A percentile compares a stretch with the other conserved stretches of the same genome.
Conservation (phyloP, 2,329 filamentous ascomycete genomes). For the Apiospora malaysiana region DNA sequence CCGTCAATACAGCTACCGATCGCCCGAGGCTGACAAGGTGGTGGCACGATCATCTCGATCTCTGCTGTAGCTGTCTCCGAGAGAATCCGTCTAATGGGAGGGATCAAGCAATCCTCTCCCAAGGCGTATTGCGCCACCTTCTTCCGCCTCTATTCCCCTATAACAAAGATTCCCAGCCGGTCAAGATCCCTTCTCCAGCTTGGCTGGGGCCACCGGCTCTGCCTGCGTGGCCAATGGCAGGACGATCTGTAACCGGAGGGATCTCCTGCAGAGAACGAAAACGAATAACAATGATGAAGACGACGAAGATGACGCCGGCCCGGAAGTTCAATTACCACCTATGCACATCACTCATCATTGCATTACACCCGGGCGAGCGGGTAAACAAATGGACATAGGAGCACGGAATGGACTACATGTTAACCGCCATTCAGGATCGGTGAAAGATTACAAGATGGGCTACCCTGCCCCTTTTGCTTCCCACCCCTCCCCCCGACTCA, state of each 20-base stretch:
- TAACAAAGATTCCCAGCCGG: neutral
- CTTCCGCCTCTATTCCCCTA: neutral
- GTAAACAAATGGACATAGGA: neutral
- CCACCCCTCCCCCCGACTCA: neutral
- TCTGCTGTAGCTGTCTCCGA: neutral
- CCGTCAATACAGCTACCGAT: neutral
- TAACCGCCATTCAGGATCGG: neutral
- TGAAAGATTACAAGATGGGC: neutral
- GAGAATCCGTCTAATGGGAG: neutral
- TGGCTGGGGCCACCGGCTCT: neutral
- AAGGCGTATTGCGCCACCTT: neutral
- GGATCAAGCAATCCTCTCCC: neutral
- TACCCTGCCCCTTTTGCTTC: neutral
- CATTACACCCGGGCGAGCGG: neutral
- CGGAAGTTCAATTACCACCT: neutral
- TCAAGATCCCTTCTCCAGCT: neutral
- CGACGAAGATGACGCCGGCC: neutral
- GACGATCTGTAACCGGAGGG: neutral
- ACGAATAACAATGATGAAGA: neutral
- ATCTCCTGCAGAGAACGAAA: neutral
- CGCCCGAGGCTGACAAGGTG: slow-evolving; percentile 16
- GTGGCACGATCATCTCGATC: slow-evolving; percentile 16
- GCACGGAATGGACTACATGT: neutral
- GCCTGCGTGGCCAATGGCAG: neutral
- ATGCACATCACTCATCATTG: neutral